phyloP scores from a whole-genome alignment of 345 rosid genomes.

The Jatropha curcas region DNA sequence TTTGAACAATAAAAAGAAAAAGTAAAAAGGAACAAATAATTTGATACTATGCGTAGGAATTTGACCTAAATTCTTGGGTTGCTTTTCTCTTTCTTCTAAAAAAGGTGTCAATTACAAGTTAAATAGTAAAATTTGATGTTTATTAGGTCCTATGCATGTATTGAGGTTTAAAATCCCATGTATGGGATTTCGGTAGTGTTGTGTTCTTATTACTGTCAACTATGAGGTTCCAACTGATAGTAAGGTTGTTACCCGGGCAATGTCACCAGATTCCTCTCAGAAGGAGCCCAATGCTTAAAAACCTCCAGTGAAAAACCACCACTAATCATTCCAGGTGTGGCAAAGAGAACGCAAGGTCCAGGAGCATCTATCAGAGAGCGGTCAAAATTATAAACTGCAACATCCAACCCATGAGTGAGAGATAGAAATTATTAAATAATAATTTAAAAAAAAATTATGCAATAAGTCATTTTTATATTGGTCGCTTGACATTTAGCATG shows the following conservation, averaged over 20 bases:
- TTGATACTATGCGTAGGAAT: background rate
- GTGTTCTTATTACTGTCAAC: background rate
- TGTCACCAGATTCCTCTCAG: constrained; percentile 71
- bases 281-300: constrained; percentile 95
- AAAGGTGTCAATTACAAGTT: background rate
- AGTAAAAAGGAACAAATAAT: no score
- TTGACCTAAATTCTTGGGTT: background rate
- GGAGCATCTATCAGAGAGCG: constrained; percentile 82
- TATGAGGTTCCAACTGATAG: background rate
- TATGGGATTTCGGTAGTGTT: no score
- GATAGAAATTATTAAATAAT: background rate
- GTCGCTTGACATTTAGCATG: background rate
- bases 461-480: background rate
- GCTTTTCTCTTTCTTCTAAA: background rate
- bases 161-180: background rate
- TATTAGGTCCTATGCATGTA: background rate
- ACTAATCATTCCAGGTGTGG: constrained; percentile 97
- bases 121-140: background rate
- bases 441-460: no score
- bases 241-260: constrained; percentile 74
- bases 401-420: constrained; percentile 6
- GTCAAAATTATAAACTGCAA: constrained; percentile 71
- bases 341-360: constrained; percentile 98
- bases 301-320: constrained; percentile 97
- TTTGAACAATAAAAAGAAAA: background rate